A percentile compares a stretch with the other conserved stretches of the same genome.
phyloP scores from a whole-genome alignment of 805 yeast species.

The Pichia pseudocactophila region DNA sequence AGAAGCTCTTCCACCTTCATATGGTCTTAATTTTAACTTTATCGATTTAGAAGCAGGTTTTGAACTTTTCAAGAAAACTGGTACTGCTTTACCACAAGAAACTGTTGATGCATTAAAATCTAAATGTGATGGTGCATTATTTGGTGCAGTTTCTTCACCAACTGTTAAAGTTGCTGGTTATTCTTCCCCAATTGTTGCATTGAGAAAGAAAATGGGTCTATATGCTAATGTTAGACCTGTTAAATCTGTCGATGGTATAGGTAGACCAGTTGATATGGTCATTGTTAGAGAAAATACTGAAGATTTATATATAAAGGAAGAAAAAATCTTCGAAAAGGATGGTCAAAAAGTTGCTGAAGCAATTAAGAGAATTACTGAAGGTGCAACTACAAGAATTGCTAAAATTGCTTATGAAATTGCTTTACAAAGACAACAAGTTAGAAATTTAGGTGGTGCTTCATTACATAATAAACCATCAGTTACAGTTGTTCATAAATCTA shows the following conservation, averaged over 20 bases:
- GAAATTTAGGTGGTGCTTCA: conserved; percentile 53
- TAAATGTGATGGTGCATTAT: conserved; percentile 93
- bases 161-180: conserved; percentile 90
- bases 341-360: conserved; percentile 95
- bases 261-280: conserved; percentile 91
- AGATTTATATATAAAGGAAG: conserved; percentile 94
- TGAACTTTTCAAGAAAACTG: conserved; percentile 89
- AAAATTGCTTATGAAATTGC: conserved; percentile 90
- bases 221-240: conserved; percentile 98
- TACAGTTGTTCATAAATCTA: conserved; percentile 94
- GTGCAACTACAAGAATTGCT: conserved; percentile 79
- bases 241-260: conserved; percentile 78
- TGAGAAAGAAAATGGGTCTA: conserved; percentile 88
- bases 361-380: conserved; percentile 88
- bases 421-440: conserved; percentile 73
- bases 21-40: conserved; percentile 75
- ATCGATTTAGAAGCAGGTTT: conserved; percentile 89
- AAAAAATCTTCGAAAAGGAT: conserved; percentile 63
- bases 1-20: conserved; percentile 70
- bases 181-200: conserved; percentile 97
- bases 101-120: conserved; percentile 70
- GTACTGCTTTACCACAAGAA: conserved; percentile 89
- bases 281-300: conserved; percentile 98
- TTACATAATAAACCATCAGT: conserved; percentile 51
- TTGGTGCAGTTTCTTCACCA: conserved; percentile 97